These are phyloP conservation scores for Geotrichum restrictum DNA, from an alignment of 1,139 yeast species.

Conservation along the genomic window DNA sequence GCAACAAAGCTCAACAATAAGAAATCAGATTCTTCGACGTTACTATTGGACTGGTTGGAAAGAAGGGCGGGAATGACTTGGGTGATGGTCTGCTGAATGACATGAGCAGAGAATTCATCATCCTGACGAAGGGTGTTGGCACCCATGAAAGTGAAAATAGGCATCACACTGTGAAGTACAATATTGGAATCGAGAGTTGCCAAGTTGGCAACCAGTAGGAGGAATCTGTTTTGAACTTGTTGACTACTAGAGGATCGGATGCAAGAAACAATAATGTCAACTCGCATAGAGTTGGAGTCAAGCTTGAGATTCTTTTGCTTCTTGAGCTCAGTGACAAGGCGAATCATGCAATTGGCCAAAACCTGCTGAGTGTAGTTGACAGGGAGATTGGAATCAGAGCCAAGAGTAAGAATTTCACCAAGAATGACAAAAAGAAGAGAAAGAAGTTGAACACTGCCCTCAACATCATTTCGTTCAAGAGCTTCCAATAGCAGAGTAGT, in stretches of 20 bases:
- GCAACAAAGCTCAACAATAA: constrained; percentile 83
- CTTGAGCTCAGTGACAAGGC: constrained; percentile 50
- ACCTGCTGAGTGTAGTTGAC: constrained; percentile 89
- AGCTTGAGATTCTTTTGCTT: constrained; percentile 34
- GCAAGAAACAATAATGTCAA: constrained; percentile 85
- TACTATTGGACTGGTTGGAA: constrained; percentile 50
- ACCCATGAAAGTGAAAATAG: constrained; percentile 98
- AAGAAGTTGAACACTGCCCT: constrained; percentile 52
- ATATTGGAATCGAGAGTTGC: constrained; percentile 89
- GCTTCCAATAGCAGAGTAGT: constrained; percentile 77
- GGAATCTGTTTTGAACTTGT: constrained; percentile 84
- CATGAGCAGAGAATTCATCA: constrained; percentile 89
- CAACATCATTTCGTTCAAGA: constrained; percentile 53
- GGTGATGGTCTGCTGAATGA: constrained; percentile 85
- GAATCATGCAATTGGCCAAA: constrained; percentile 79
- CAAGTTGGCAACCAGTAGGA: constrained; percentile 79
- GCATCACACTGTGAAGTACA: constrained; percentile 95
- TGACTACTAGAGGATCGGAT: constrained; percentile 87
- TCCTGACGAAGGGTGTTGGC: constrained; percentile 96
- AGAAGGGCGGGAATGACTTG: constrained; percentile 90
- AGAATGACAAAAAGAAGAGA: constrained; percentile 56
- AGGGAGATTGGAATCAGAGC: constrained; percentile 87
- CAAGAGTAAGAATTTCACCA: constrained; percentile 82
- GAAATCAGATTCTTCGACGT: constrained; percentile 70
- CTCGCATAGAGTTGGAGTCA: constrained; percentile 72